Base-by-base conservation (phyloP, 1,284 basidiomycete genomes). In the Rhodotorula sp. region DNA sequence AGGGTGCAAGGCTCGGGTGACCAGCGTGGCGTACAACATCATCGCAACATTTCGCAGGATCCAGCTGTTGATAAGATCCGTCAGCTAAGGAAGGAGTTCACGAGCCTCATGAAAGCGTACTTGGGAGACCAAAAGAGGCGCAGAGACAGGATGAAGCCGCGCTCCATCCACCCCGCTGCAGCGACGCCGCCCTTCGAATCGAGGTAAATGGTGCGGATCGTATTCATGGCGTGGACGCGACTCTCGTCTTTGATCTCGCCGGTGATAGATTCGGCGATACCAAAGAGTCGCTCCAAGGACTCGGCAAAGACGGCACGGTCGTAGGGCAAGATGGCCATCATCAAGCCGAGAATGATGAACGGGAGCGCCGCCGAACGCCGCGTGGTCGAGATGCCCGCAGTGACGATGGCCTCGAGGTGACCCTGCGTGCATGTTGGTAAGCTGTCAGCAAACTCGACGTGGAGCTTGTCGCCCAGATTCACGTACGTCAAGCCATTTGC, bases 291-390 rank as follows among this genome's bases (percentile, higher is more conserved):
- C 2, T 58, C 23, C 48, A 76, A 62, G 8, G 67, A 70, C 5
- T 31, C 6, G 21, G 66, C 67, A 59, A 72, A 74, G 3, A 62
- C 62, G 1, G 60, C 6, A 12, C 66, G 64, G 28, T 72, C 69
- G 3, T 69, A 58, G 8, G 73, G 69, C 8, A 73, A 67, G 47
- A 75, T 65, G 28, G 64, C 65, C 38, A 66, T 69, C 61, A 82
- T 74, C 49, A 82, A 77, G 3, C 80, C 80, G 21, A 81, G 75
- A 60, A 81, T 80, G 34, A 79, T 78, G 58, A 79, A 81, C 19
- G 80, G 80, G 19, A 82, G 76, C 3, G 80, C 81, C 18, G 81
- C 81, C 48, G 79, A 80, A 5, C 81, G 78, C 14, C 81, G 79
- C 2, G 81, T 82, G 69, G 80, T 80, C 59, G 80, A 81, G 52